These are phyloP conservation scores for Pyrus pyrifolia DNA, from an alignment of 306 rosid species.

Conservation along the genomic window DNA sequence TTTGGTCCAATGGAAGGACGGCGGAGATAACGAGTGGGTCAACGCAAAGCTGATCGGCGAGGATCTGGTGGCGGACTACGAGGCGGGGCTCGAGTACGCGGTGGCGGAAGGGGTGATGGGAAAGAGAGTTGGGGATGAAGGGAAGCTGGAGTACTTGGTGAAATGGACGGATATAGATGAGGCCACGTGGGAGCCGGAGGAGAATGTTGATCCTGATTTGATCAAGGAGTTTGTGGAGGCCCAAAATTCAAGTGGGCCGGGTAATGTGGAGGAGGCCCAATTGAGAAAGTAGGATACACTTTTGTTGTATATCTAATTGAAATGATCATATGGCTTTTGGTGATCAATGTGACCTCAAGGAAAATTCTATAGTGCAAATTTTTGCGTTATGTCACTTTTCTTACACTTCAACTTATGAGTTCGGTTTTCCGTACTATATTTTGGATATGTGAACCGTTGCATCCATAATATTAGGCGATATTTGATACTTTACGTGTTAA, in stretches of 20 bases:
- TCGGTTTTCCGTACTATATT: too few species aligned
- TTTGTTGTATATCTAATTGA: background rate
- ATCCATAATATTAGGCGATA: too few species aligned
- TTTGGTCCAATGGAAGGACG: conserved; percentile 81
- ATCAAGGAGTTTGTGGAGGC: conserved; percentile 33
- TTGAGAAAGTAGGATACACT: background rate
- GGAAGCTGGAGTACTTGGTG: conserved; percentile 52
- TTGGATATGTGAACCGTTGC: too few species aligned
- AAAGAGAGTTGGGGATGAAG: conserved; percentile 62
- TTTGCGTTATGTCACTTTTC: background rate
- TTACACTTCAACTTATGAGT: too few species aligned
- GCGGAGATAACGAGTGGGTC: conserved; percentile 67
- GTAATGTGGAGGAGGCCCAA: background rate
- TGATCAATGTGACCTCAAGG: background rate
- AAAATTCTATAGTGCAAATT: background rate
- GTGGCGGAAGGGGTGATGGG: conserved; percentile 76
- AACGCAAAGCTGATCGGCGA: conserved; percentile 54
- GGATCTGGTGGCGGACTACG: conserved; percentile 67
- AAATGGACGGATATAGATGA: conserved; percentile 79
- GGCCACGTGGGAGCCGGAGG: conserved; percentile 89
- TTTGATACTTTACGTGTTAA: too few species aligned
- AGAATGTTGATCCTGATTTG: conserved; percentile 64
- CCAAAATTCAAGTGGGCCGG: conserved; percentile 14
- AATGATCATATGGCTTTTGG: background rate
- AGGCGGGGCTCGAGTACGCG: conserved; percentile 79